These are phyloP conservation scores for Thymus mandschuricus DNA, from an alignment of 257 asterid genomes.

Conservation along the genomic window DNA sequence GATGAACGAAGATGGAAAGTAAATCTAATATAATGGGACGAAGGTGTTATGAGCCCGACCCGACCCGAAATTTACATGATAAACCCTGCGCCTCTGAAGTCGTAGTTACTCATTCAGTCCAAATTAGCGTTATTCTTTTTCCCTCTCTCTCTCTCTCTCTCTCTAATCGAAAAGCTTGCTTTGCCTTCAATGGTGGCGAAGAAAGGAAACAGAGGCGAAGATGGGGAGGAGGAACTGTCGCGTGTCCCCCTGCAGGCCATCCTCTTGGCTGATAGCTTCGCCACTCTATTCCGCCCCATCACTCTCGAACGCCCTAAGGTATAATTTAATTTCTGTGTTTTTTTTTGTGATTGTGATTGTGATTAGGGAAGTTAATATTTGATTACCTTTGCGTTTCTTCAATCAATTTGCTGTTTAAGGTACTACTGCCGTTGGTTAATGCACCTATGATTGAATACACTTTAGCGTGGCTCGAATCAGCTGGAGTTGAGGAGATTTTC, in stretches of 20 bases:
- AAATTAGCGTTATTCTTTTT: no score
- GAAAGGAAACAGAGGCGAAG: slow-evolving; percentile 73
- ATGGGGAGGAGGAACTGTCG: slow-evolving; percentile 70
- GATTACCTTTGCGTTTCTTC: neutral
- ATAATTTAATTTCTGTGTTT: neutral
- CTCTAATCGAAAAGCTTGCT: no score
- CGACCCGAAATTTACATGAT: no score
- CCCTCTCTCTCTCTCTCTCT: no score
- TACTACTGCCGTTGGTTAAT: slow-evolving; percentile 84
- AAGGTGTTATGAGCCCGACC: no score
- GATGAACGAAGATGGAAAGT: no score
- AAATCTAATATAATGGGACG: no score
- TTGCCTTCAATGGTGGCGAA: slow-evolving; percentile 62
- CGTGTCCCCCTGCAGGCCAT: slow-evolving; percentile 86
- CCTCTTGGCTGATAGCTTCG: slow-evolving; percentile 90
- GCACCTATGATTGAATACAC: slow-evolving; percentile 96
- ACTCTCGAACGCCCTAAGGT: slow-evolving; percentile 97
- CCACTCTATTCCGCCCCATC: slow-evolving; percentile 95
- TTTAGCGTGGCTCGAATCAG: slow-evolving; percentile 94
- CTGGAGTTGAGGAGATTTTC: slow-evolving; percentile 93
- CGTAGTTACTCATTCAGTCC: no score
- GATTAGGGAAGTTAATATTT: no score
- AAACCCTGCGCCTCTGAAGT: no score
- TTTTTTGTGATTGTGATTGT: neutral
- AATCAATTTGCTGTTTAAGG: slow-evolving; percentile 44